These are phyloP conservation scores for Hura crepitans DNA, from an alignment of 441 rosid species.

Conservation along the genomic window DNA sequence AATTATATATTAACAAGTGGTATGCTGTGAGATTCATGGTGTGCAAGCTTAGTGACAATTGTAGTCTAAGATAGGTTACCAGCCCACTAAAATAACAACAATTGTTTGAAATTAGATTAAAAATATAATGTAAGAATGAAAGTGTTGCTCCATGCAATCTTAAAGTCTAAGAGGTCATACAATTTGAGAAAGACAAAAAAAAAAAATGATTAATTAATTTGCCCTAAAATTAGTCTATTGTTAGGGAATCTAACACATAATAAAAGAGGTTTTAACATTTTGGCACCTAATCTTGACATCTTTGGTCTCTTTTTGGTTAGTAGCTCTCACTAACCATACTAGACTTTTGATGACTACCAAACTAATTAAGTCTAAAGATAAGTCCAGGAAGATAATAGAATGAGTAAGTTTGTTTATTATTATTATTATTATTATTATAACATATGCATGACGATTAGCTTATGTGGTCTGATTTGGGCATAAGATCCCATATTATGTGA, in stretches of 20 bases:
- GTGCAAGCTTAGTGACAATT: neutral
- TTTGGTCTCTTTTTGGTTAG: conserved; percentile 32
- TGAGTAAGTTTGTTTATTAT: neutral
- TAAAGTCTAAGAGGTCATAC: conserved; percentile 18
- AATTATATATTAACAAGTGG: conserved; percentile 23
- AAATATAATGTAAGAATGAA: neutral
- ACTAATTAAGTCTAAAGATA: conserved; percentile 18
- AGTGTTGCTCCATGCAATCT: conserved; percentile 37
- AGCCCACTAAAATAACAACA: conserved; percentile 19
- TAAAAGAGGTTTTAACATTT: conserved; percentile 18
- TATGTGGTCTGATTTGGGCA: conserved; percentile 12
- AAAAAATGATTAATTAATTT: neutral
- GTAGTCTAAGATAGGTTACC: too few relatives aligned
- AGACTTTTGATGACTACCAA: conserved; percentile 46
- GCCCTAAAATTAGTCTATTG: conserved; percentile 27
- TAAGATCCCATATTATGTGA: neutral
- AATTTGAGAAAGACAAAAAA: conserved; percentile 19
- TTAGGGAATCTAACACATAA: conserved; percentile 54
- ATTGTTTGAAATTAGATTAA: neutral
- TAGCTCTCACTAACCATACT: conserved; percentile 35
- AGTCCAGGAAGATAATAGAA: neutral
- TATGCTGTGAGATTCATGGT: conserved; percentile 31
- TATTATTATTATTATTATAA: neutral
- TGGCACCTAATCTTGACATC: conserved; percentile 47
- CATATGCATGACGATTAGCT: conserved; percentile 39